A percentile compares a stretch with the other conserved stretches of the same genome.
Conservation (phyloP, 345 rosid species). For the Eucalyptus cladocalyx region DNA sequence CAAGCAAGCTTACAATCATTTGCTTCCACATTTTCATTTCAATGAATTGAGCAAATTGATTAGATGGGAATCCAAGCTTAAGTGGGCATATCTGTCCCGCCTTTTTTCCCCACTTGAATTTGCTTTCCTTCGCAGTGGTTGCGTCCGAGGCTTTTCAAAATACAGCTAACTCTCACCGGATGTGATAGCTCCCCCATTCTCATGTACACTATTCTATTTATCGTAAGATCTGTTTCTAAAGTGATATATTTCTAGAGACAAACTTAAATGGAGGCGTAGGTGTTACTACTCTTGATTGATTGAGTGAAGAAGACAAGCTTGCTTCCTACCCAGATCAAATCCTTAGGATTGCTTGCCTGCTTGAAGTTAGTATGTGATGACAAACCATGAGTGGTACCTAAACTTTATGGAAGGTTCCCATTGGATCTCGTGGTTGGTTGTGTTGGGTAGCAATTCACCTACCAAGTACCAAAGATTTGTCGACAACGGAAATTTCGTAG, state of each 20-base stretch:
- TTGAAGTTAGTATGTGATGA: not conserved
- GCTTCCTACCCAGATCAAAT: not conserved
- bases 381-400: not conserved
- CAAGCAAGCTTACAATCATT: not conserved
- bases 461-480: not conserved
- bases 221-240: not conserved
- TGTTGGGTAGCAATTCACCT: not conserved
- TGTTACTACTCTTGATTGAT: not conserved
- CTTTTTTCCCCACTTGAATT: not conserved
- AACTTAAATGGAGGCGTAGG: not conserved
- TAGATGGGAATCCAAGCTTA: not conserved
- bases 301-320: not conserved
- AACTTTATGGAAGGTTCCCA: not conserved
- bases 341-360: not conserved
- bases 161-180: not conserved
- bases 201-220: not conserved
- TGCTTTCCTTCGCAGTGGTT: not conserved
- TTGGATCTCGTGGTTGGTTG: not conserved
- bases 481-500: not conserved
- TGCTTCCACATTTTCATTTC: not conserved
- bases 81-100: not conserved
- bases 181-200: not conserved
- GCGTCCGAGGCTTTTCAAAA: not conserved
- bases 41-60: not conserved
- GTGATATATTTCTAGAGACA: not conserved